A percentile compares a stretch with the other conserved stretches of the same genome.
phyloP scores from a whole-genome alignment of 176 grass and related monocot genomes.

The Elaeis guineensis region DNA sequence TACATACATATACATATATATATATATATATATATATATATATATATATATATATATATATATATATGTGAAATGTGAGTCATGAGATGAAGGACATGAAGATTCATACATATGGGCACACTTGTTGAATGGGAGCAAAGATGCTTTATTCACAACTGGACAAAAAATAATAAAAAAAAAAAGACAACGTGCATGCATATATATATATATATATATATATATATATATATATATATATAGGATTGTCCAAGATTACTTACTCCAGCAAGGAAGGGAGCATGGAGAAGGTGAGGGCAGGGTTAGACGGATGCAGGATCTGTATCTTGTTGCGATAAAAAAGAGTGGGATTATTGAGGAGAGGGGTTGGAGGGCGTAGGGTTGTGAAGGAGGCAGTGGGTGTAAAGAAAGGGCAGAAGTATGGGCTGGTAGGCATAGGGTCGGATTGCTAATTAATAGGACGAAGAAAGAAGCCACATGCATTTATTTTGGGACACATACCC shows the following conservation, averaged over 20 bases:
- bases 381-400: no score
- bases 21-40: no score
- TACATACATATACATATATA: no score
- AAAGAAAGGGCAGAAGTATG: not conserved
- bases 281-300: not conserved
- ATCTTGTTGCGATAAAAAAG: no score
- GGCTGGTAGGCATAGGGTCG: not conserved
- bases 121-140: not conserved
- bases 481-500: not conserved
- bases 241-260: not conserved
- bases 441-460: not conserved
- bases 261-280: not conserved
- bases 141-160: not conserved
- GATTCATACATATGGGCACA: no score
- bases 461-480: conserved; percentile 14
- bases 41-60: no score
- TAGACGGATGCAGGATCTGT: not conserved
- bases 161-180: not conserved
- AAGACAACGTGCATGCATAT: not conserved
- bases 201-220: no score
- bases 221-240: not conserved
- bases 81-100: no score
- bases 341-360: no score
- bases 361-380: no score
- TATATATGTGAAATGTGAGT: no score